A percentile compares a stretch with the other conserved stretches of the same genome.
phyloP scores from a whole-genome alignment of 108 stramenopile genomes.

The Cyclotella choctawhatcheeana region DNA sequence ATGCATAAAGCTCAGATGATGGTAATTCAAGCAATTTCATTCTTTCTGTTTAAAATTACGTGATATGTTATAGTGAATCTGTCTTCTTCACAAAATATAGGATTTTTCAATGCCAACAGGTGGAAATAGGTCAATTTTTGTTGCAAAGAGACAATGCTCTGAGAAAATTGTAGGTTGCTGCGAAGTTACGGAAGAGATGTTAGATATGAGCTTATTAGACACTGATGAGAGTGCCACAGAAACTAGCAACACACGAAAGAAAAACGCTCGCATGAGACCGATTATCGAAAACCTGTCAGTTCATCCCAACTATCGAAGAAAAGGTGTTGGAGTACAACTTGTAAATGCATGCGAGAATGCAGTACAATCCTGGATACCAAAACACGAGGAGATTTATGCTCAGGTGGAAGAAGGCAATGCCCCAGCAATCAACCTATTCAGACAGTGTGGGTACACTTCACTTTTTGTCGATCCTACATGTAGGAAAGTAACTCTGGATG shows the following conservation, averaged over 20 bases:
- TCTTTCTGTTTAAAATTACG: not conserved
- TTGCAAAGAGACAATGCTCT: slow-evolving; percentile 25
- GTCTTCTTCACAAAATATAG: slow-evolving; percentile 1
- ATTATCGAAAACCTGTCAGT: slow-evolving; percentile 52
- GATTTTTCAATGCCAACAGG: slow-evolving; percentile 30
- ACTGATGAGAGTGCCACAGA: slow-evolving; percentile 10
- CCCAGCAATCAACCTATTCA: slow-evolving; percentile 29
- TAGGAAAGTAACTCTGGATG: slow-evolving; percentile 27
- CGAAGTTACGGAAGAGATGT: slow-evolving; percentile 44
- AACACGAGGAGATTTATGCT: slow-evolving; percentile 37
- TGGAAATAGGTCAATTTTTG: slow-evolving; percentile 39
- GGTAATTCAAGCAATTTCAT: slow-evolving; percentile 9
- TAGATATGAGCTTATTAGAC: slow-evolving; percentile 8
- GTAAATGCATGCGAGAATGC: slow-evolving; percentile 33
- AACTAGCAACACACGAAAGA: no score
- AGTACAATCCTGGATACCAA: slow-evolving; percentile 32
- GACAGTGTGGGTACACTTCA: slow-evolving; percentile 21
- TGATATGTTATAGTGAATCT: not conserved
- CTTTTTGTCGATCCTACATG: slow-evolving; percentile 34
- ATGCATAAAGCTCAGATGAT: slow-evolving; percentile 41
- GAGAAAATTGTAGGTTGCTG: slow-evolving; percentile 44
- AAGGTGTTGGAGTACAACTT: slow-evolving; percentile 38
- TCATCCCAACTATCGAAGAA: slow-evolving; percentile 20
- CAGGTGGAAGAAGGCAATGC: slow-evolving; percentile 43
- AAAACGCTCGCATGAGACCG: slow-evolving; percentile 33